phyloP scores from a whole-genome alignment of 805 yeast genomes.

The Blastobotrys mokoenaii region DNA sequence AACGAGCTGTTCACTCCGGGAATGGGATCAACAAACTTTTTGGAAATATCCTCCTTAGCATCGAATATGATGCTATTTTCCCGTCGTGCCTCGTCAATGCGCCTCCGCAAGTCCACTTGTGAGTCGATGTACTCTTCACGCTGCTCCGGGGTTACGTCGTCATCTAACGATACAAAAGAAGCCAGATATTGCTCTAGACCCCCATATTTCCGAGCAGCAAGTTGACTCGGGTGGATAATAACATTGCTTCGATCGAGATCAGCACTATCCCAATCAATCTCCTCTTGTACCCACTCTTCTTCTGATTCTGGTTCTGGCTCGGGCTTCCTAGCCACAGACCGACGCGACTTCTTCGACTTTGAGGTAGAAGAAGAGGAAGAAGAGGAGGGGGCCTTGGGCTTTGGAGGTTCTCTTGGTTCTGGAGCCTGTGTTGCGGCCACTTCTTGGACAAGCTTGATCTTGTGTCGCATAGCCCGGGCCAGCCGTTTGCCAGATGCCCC shows the following conservation, averaged over 20 bases:
- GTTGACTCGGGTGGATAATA: conserved; percentile 55
- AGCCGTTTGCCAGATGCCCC: not conserved
- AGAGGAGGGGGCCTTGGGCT: too few relatives aligned
- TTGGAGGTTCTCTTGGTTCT: not conserved
- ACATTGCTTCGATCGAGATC: conserved; percentile 28
- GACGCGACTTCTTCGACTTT: too few relatives aligned
- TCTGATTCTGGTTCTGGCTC: not conserved
- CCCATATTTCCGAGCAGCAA: conserved; percentile 29
- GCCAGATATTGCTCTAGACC: conserved; percentile 38
- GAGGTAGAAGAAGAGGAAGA: too few relatives aligned
- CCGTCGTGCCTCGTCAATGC: conserved; percentile 41
- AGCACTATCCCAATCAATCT: conserved; percentile 5
- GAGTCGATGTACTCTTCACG: conserved; percentile 47
- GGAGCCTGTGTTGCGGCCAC: not conserved
- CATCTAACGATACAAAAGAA: conserved; percentile 54
- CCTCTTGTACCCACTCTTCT: not conserved
- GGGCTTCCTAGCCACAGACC: too few relatives aligned
- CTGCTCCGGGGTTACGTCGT: conserved; percentile 53
- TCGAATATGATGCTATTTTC: conserved; percentile 19
- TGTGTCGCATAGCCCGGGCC: conserved; percentile 22
- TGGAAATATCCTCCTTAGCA: conserved; percentile 1
- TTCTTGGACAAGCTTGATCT: conserved; percentile 16
- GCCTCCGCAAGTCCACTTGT: conserved; percentile 39
- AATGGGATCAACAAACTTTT: conserved; percentile 42
- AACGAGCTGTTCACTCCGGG: conserved; percentile 22